Evolutionary conservation across 2,329 filamentous ascomycete genomes (phyloP), one percentile per base, ranked within the genome.

Genomic region (Cladosporium sp.): DNA sequence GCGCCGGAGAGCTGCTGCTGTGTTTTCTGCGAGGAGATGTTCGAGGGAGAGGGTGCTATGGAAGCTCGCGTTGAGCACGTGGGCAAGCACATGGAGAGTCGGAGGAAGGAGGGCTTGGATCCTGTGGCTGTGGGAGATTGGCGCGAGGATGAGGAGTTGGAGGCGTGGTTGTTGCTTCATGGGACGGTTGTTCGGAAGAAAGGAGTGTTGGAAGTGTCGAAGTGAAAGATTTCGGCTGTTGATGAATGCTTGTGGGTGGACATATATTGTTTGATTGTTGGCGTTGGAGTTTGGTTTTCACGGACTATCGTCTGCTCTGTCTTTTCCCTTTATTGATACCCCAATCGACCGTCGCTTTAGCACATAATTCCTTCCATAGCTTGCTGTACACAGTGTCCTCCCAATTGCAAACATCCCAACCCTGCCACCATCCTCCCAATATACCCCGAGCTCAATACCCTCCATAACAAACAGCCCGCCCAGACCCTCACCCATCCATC

Each of bases 11-110:
- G 81, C 47, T 89, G 89, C 76, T 67, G 69, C 2, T 93, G 92
- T 73, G 85, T 89, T 0, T 86, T 85, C 68, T 97, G 93, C 76
- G 73, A 69, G 1, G 85, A 85, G 59, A 75, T 76, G 0, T 96
- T 96, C 73, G 76, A 81, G 6, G 91, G 90, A 0, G 68, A 75
- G 0, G 84, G 81, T 6, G 87, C 87, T 12, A 97, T 93, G 93
- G 90, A 95, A 66, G 85, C 89, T 66, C 84, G 91, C 28, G 92
- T 96, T 88, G 93, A 97, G 77, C 93, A 97, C 78, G 87, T 96
- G 2, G 92, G 91, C 0, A 84, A 87, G 66, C 93, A 97, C 76
- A 83, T 94, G 55, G 92, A 95, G 78, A 89, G 89, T 70, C 75
- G 76, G 70, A 78, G 59, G 66, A 76, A 65, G 59, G 67, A 62